Percentiles rank a stretch among this genome's conserved stretches.
Conservation (phyloP, 371 early-diverging fungal genomes). For the Batkoa obscura region DNA sequence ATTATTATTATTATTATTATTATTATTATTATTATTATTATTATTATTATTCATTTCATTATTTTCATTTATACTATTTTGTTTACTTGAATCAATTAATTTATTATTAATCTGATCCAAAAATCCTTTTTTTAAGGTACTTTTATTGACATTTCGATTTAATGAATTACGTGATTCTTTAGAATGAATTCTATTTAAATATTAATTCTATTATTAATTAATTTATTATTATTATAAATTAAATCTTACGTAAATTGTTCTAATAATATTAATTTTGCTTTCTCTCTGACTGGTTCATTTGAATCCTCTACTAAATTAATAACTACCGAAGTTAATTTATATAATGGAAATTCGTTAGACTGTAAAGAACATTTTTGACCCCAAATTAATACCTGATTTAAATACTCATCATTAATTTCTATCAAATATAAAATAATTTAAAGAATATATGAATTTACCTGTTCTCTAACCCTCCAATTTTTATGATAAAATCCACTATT, state of each 20-base stretch:
- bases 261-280: conserved; percentile 4
- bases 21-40: background rate
- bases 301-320: background rate
- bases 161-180: conserved; percentile 2
- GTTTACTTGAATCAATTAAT: background rate
- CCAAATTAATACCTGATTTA: background rate
- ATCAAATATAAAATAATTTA: background rate
- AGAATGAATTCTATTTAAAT: too few relatives aligned
- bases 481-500: conserved; percentile 1
- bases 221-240: background rate
- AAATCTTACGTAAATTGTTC: conserved; percentile 3
- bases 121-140: background rate
- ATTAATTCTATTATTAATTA: background rate
- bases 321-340: background rate
- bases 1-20: too few relatives aligned
- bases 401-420: background rate
- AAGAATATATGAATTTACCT: background rate
- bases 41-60: background rate
- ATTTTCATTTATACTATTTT: background rate
- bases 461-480: conserved; percentile 3
- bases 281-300: conserved; percentile 5
- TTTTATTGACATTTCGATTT: background rate
- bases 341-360: background rate
- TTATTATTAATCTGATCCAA: background rate
- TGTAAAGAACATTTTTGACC: background rate